Conservation (phyloP, 2,329 filamentous ascomycete genomes). For the Leptoxyphium fumago region DNA sequence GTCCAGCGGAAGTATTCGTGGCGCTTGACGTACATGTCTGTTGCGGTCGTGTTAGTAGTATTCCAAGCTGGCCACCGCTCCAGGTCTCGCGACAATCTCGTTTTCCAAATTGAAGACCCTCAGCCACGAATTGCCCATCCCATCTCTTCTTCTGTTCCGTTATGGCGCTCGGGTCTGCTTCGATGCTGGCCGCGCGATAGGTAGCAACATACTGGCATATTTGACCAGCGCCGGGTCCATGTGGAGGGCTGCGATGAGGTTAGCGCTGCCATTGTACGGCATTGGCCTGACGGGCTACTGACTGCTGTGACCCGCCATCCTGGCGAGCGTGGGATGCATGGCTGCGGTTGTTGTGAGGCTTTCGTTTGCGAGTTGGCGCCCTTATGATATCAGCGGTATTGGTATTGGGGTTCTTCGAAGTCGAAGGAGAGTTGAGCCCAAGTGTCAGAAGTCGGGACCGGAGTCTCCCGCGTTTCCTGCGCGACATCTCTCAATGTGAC, state of each 20-base stretch:
- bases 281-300: slow-evolving; percentile 16
- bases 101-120: slow-evolving; percentile 26
- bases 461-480: too few species aligned
- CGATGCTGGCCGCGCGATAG: slow-evolving; percentile 10
- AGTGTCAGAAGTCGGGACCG: too few species aligned
- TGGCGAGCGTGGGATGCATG: slow-evolving; percentile 17
- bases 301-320: slow-evolving; percentile 21
- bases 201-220: slow-evolving; percentile 36
- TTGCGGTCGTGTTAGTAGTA: slow-evolving; percentile 4
- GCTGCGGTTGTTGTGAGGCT: slow-evolving; percentile 4
- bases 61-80: not conserved
- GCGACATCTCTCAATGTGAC: too few species aligned
- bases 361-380: not conserved
- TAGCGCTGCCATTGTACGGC: slow-evolving; percentile 5
- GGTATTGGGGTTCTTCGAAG: not conserved
- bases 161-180: slow-evolving; percentile 10
- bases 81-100: slow-evolving; percentile 6
- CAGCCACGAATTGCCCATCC: not conserved
- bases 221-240: slow-evolving; percentile 42
- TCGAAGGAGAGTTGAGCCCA: not conserved
- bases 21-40: slow-evolving; percentile 72
- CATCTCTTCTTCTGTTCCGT: not conserved
- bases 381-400: not conserved
- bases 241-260: slow-evolving; percentile 26
- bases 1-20: slow-evolving; percentile 97